Base-by-base conservation (phyloP, 805 yeast species). In the Kodamaea leandrae region DNA sequence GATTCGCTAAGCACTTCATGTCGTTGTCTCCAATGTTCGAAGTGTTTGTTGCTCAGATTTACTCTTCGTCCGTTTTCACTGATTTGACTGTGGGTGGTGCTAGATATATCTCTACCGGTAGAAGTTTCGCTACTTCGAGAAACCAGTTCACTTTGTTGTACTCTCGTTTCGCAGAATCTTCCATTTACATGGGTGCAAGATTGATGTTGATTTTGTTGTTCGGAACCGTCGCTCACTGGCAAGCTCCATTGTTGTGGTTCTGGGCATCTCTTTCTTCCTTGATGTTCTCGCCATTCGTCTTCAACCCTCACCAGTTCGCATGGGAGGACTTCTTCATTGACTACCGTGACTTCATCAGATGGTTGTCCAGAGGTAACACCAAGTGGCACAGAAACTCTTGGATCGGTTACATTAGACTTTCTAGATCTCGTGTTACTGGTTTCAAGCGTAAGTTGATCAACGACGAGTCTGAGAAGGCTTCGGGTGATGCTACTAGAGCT, bases 301-400 rank as follows among this genome's bases (percentile, higher is more conserved):
- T 88, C 80, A 93, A 93, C 70, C 99, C 99, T 36, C 97, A 91
- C 70, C 98, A 93, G 73, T 93, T 90, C 66, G 81, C 96, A 38
- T 84, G 95, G 90, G 86, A 83, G 61, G 97, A 90, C 68, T 91
- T 85, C 79, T 88, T 91, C 69, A 80, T 91, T 62, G 99, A 93
- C 66, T 93, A 93, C 78, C 80, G 96, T 65, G 96, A 88, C 60
- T 93, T 78, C 68, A 83, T 90, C 58, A 78, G 87, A 71, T 85
- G 95, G 95, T 71, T 85, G 57, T 80, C 88, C n/a, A 82, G 93
- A 74, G 95, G 95, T 77, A 85, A 85, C 70, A 81, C 85, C 54
- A 82, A 83, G 62, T 85, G 87, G 83, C 91, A 85, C 70, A 81
- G 87, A 73, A 83, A 83, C 68, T 84, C 93, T 5, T 85, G 95